A percentile compares a stretch with the other conserved stretches of the same genome.
These are phyloP conservation scores for Colletotrichum tanaceti DNA, from an alignment of 2,329 filamentous ascomycete genomes.

Conservation along the genomic window DNA sequence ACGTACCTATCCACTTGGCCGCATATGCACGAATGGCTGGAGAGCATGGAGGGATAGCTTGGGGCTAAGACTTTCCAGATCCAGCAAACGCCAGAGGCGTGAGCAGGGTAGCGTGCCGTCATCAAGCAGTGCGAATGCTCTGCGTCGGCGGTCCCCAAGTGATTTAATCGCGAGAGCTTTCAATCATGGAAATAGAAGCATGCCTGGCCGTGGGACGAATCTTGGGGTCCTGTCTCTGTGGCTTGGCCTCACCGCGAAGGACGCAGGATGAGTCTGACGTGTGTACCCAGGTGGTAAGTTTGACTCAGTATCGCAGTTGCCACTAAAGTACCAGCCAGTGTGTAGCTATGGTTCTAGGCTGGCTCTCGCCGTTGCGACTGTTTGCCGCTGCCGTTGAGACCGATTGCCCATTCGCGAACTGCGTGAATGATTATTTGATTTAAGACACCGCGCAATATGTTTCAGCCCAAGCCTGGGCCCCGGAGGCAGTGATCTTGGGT, in stretches of 20 bases:
- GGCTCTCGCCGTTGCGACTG: constrained; percentile 9
- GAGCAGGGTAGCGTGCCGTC: constrained; percentile 16
- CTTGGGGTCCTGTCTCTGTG: neutral
- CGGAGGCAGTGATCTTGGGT: constrained; percentile 31
- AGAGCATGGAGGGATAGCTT: constrained; percentile 22
- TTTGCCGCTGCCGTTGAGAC: neutral
- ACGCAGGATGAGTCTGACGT: constrained; percentile 13
- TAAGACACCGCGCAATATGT: constrained; percentile 30
- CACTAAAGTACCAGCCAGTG: constrained; percentile 8
- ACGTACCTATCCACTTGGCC: constrained; percentile 26
- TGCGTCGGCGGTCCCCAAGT: neutral
- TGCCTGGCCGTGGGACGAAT: constrained; percentile 1
- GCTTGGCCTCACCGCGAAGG: constrained; percentile 24
- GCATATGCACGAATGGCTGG: constrained; percentile 37
- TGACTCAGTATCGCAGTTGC: constrained; percentile 5
- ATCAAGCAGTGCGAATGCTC: neutral
- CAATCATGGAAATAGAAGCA: constrained; percentile 25
- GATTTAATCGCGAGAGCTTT: constrained; percentile 7
- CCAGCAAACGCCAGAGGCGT: constrained; percentile 17
- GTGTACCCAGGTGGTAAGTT: constrained; percentile 10
- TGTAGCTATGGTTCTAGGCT: constrained; percentile 16
- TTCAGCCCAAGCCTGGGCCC: constrained; percentile 39
- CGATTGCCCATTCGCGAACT: neutral
- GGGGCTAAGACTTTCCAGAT: constrained; percentile 29
- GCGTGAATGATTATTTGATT: constrained; percentile 18